Percentiles rank a stretch among this genome's conserved stretches.
These are phyloP conservation scores for Falciphora oryzae DNA, from an alignment of 2,329 filamentous ascomycete genomes.

Conservation along the genomic window DNA sequence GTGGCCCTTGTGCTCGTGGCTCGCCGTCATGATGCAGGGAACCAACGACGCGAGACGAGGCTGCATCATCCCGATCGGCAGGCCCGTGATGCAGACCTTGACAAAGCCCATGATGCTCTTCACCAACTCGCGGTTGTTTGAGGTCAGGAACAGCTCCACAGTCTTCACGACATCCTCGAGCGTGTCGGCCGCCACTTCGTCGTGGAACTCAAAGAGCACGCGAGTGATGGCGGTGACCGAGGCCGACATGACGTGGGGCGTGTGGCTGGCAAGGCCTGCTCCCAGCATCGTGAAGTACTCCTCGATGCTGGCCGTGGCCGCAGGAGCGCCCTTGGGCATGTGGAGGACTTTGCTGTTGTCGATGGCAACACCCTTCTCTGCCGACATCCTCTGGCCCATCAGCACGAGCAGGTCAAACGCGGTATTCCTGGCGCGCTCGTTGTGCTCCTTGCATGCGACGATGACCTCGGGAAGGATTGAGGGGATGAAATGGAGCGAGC, in stretches of 20 bases:
- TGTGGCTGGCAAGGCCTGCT: conserved; percentile 85
- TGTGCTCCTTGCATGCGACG: conserved; percentile 94
- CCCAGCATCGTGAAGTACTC: conserved; percentile 99
- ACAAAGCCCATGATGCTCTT: conserved; percentile 92
- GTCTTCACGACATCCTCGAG: conserved; percentile 85
- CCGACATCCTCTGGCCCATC: conserved; percentile 74
- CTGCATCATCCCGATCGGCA: conserved; percentile 73
- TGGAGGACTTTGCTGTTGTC: conserved; percentile 81
- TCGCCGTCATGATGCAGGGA: conserved; percentile 91
- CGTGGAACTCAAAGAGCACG: conserved; percentile 86
- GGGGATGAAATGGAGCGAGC: conserved; percentile 87
- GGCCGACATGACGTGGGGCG: conserved; percentile 95
- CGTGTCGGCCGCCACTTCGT: conserved; percentile 29
- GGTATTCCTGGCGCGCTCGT: conserved; percentile 83
- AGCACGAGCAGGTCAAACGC: conserved; percentile 87
- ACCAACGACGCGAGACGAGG: conserved; percentile 72
- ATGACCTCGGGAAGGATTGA: conserved; percentile 89
- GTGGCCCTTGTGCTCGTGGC: conserved; percentile 95
- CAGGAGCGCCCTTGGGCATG: conserved; percentile 75
- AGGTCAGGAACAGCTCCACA: conserved; percentile 92
- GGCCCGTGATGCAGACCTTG: conserved; percentile 86
- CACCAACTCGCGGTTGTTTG: conserved; percentile 95
- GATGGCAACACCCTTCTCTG: conserved; percentile 64
- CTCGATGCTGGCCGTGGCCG: conserved; percentile 75
- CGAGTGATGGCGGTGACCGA: conserved; percentile 92